Evolutionary conservation across 805 yeast species (phyloP).

Genomic region (Cyberlindnera mississippiensis): DNA sequence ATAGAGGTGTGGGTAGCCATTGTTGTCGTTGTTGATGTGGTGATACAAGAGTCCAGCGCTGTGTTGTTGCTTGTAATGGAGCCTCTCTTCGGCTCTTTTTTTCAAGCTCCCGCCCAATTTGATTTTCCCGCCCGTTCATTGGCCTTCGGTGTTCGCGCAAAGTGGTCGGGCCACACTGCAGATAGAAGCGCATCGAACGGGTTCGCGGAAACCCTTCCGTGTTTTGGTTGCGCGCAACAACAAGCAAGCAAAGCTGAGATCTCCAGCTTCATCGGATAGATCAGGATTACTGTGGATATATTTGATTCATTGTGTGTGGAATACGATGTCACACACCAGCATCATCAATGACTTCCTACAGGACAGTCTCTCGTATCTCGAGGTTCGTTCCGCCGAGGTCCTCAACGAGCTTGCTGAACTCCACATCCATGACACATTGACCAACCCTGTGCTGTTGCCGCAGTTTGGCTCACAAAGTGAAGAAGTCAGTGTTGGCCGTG

Average conservation of each 20-base stretch:
- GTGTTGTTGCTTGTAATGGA: not conserved
- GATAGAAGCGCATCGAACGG: not conserved
- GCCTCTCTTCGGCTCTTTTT: not conserved
- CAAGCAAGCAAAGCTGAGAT: no score
- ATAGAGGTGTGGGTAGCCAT: conserved; percentile 50
- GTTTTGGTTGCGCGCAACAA: not conserved
- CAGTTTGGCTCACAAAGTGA: not conserved
- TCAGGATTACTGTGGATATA: no score
- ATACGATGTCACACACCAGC: not conserved
- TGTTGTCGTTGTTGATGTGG: not conserved
- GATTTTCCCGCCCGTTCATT: conserved; percentile 1
- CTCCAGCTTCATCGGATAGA: no score
- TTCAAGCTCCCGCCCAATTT: not conserved
- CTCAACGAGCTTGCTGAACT: conserved; percentile 18
- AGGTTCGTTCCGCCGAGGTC: conserved; percentile 11
- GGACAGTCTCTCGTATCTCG: conserved; percentile 11
- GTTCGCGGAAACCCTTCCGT: not conserved
- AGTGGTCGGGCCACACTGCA: not conserved
- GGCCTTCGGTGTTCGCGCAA: not conserved
- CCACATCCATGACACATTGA: conserved; percentile 10
- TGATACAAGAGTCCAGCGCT: not conserved
- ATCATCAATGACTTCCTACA: conserved; percentile 19
- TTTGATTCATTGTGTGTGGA: no score
- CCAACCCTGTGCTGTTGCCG: not conserved
- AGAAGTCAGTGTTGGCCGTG: not conserved